A percentile compares a stretch with the other conserved stretches of the same genome.
These are phyloP conservation scores for Microthlaspi erraticum DNA, from an alignment of 345 rosid species.

Conservation along the genomic window DNA sequence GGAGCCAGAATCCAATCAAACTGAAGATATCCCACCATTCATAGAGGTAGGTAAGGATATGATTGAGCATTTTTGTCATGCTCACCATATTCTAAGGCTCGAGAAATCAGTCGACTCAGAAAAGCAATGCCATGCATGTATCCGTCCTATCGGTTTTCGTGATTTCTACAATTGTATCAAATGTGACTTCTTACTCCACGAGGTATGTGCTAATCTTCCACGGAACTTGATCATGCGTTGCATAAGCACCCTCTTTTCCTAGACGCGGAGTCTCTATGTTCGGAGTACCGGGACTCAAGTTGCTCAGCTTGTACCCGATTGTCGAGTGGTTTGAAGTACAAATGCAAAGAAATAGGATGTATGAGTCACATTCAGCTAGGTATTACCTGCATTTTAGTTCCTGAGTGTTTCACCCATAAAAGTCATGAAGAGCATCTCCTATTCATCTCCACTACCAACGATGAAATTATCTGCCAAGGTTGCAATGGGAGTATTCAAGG, in stretches of 20 bases:
- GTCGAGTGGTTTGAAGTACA: not conserved
- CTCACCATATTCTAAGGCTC: not conserved
- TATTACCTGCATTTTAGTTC: not conserved
- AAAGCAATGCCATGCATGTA: not conserved
- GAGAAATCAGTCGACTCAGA: not conserved
- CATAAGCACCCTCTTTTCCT: not conserved
- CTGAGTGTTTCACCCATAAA: not conserved
- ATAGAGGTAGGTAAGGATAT: not conserved
- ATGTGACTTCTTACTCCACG: constrained; percentile 12
- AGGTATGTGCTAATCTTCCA: constrained; percentile 17
- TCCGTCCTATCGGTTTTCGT: not conserved
- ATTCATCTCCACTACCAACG: not conserved
- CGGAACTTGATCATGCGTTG: not conserved
- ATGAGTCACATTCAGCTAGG: not conserved
- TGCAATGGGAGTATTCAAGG: not conserved
- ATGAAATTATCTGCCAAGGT: not conserved
- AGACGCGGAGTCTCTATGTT: not conserved
- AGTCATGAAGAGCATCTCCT: not conserved
- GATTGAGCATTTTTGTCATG: not conserved
- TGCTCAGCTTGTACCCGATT: not conserved
- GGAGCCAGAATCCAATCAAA: not conserved
- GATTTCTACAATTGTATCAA: constrained; percentile 6
- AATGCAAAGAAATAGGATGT: not conserved
- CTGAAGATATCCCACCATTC: not conserved
- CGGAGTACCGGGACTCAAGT: not conserved